These are phyloP conservation scores for Galerina sulciceps DNA, from an alignment of 768 basidiomycete species.

Conservation along the genomic window DNA sequence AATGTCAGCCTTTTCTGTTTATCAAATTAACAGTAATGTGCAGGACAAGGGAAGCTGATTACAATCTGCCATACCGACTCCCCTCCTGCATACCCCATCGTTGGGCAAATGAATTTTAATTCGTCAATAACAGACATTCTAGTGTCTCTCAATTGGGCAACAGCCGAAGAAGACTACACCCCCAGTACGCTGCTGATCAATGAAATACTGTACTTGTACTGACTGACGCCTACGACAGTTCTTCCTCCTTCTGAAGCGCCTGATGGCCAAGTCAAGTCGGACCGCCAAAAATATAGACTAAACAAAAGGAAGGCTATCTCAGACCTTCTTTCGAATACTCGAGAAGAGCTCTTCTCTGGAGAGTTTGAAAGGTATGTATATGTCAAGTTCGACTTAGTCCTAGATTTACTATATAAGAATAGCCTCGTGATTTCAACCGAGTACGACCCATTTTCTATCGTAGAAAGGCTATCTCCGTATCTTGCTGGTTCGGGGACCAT, in stretches of 20 bases:
- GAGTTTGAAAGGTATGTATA: slow-evolving; percentile 83
- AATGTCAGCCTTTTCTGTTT: not conserved
- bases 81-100: slow-evolving; percentile 87
- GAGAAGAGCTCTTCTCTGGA: slow-evolving; percentile 84
- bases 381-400: not conserved
- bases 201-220: not conserved
- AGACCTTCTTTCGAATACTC: slow-evolving; percentile 60
- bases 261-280: slow-evolving; percentile 64
- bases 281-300: slow-evolving; percentile 70
- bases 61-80: slow-evolving; percentile 90
- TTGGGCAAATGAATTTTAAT: slow-evolving; percentile 86
- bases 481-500: slow-evolving; percentile 86
- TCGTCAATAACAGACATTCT: slow-evolving; percentile 57
- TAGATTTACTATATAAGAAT: not conserved
- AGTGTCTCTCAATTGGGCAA: slow-evolving; percentile 88
- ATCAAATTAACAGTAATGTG: slow-evolving; percentile 5
- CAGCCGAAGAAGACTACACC: slow-evolving; percentile 75
- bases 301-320: slow-evolving; percentile 79
- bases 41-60: slow-evolving; percentile 81
- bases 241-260: slow-evolving; percentile 63
- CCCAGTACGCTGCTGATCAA: slow-evolving; percentile 49
- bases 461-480: slow-evolving; percentile 75
- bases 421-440: slow-evolving; percentile 83
- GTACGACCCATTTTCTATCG: slow-evolving; percentile 83
- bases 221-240: slow-evolving; percentile 40